Evolutionary conservation across 306 rosid genomes (phyloP).

Genomic region (Dalbergia cochinchinensis): DNA sequence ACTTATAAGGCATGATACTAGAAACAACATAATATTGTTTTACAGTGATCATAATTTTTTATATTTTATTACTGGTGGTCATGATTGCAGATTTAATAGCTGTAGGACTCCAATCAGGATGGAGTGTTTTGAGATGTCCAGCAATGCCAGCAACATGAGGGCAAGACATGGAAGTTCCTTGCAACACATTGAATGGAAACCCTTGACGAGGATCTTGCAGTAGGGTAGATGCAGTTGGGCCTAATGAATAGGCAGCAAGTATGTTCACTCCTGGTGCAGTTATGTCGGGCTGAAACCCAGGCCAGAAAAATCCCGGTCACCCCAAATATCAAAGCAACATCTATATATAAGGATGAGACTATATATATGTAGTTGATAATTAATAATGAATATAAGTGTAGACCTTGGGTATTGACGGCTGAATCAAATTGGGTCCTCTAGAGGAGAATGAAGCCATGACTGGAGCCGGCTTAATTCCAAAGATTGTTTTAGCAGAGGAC

Average conservation of each 20-base stretch:
- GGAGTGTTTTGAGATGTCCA: no score
- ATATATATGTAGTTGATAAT: no score
- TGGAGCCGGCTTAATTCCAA: not conserved
- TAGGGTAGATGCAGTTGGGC: not conserved
- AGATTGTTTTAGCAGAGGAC: not conserved
- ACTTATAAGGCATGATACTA: no score
- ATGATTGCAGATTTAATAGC: not conserved
- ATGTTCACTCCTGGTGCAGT: conserved; percentile 45
- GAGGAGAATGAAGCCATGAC: conserved; percentile 14
- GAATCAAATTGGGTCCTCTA: no score
- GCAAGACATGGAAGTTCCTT: not conserved
- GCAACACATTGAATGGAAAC: not conserved
- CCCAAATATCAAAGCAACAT: not conserved
- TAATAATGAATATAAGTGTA: no score
- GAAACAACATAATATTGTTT: no score
- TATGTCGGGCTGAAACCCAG: conserved; percentile 21
- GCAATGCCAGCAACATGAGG: not conserved
- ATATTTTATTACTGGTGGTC: not conserved
- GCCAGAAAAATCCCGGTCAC: not conserved
- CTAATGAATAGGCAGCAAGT: conserved; percentile 36
- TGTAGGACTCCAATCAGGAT: not conserved
- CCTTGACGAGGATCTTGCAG: not conserved
- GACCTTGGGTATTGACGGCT: no score
- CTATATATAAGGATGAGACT: no score
- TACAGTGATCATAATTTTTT: no score